Evolutionary conservation across 768 basidiomycete genomes (phyloP).

Genomic region (Trametes cubensis): DNA sequence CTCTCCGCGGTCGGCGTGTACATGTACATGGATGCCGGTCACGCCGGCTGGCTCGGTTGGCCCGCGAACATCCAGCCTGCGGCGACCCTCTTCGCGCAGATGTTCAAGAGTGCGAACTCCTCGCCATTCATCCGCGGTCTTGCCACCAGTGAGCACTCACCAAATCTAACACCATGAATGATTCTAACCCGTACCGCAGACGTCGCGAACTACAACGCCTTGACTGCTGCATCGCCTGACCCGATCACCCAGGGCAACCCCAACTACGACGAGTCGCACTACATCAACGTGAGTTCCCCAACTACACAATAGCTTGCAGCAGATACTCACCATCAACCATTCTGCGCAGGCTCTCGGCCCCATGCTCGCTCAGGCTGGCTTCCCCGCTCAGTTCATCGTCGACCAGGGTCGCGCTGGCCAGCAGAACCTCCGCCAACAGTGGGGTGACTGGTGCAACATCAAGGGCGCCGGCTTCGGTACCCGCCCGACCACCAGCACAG

Average conservation of each 20-base stretch:
- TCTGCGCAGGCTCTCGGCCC: slow-evolving; percentile 50
- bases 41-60: slow-evolving; percentile 72
- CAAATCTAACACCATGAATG: not conserved
- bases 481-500: slow-evolving; percentile 59
- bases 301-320: not conserved
- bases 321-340: not conserved
- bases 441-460: slow-evolving; percentile 73
- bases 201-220: slow-evolving; percentile 40
- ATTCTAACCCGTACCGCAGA: slow-evolving; percentile 16
- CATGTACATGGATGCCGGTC: slow-evolving; percentile 65
- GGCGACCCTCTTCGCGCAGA: slow-evolving; percentile 53
- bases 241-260: slow-evolving; percentile 61
- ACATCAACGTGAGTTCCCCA: slow-evolving; percentile 48
- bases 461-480: slow-evolving; percentile 64
- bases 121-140: slow-evolving; percentile 63
- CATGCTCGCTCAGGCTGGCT: slow-evolving; percentile 45
- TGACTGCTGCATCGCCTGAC: slow-evolving; percentile 53
- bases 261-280: slow-evolving; percentile 64
- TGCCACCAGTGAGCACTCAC: slow-evolving; percentile 47
- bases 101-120: slow-evolving; percentile 54
- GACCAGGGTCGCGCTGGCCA: slow-evolving; percentile 68
- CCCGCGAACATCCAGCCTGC: slow-evolving; percentile 63
- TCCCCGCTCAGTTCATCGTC: slow-evolving; percentile 65
- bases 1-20: slow-evolving; percentile 58
- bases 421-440: slow-evolving; percentile 59